phyloP scores from a whole-genome alignment of 169 alveolate genomes.

The Besnoitia besnoiti region DNA sequence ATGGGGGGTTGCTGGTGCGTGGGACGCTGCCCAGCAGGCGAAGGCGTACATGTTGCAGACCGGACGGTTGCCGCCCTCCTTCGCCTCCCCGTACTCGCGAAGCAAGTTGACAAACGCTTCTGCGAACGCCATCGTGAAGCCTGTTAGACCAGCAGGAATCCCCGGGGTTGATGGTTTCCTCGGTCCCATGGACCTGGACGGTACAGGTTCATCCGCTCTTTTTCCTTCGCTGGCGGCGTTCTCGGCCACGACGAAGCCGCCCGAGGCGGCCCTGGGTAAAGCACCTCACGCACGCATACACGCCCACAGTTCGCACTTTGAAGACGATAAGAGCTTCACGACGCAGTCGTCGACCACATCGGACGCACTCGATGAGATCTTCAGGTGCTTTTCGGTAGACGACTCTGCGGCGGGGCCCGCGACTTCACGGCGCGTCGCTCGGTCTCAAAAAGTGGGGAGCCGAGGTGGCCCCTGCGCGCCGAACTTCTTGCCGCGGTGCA shows the following conservation, averaged over 20 bases:
- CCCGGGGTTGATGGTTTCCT: constrained; percentile 9
- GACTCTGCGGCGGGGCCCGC: neutral
- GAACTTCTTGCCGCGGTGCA: neutral
- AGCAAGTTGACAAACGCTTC: constrained; percentile 54
- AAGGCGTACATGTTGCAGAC: constrained; percentile 55
- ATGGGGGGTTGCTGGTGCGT: constrained; percentile 58
- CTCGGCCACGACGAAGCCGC: constrained; percentile 40
- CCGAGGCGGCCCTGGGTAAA: constrained; percentile 19
- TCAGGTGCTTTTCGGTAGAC: neutral
- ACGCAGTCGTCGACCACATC: neutral
- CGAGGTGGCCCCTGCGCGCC: too few species aligned
- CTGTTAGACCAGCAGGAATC: neutral
- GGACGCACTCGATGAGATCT: neutral
- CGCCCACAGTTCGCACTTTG: neutral
- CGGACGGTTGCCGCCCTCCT: constrained; percentile 50
- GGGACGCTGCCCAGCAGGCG: constrained; percentile 60
- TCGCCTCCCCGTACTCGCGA: constrained; percentile 54
- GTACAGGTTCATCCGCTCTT: neutral
- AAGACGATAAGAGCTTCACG: neutral
- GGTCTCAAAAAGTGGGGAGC: neutral
- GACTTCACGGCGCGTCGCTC: neutral
- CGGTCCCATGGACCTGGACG: constrained; percentile 18
- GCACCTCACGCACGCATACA: neutral
- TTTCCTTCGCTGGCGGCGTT: constrained; percentile 11
- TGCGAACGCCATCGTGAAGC: constrained; percentile 41